A percentile compares a stretch with the other conserved stretches of the same genome.
Conservation (phyloP, 352 stramenopile genomes). For the Phytophthora boehmeriae region DNA sequence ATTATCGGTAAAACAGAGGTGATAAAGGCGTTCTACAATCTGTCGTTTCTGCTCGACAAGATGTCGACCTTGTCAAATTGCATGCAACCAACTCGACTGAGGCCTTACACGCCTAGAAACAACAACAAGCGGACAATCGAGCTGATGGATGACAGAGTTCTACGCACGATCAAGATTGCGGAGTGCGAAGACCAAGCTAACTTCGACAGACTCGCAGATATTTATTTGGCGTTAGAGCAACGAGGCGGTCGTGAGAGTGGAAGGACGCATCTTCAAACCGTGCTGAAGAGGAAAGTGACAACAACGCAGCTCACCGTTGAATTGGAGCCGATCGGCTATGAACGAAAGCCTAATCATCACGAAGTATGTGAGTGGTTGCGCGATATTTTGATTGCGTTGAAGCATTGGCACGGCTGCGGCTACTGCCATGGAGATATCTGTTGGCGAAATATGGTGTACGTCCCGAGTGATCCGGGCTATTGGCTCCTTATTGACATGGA, state of each 20-base stretch:
- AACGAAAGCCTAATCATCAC: background rate
- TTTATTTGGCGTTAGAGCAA: slow-evolving; percentile 4
- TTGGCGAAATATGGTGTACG: slow-evolving; percentile 27
- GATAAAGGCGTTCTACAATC: slow-evolving; percentile 14
- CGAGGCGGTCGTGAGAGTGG: background rate
- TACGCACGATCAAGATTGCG: background rate
- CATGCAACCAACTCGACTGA: background rate
- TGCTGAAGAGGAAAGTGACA: background rate
- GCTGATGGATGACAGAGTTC: background rate
- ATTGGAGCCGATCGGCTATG: background rate
- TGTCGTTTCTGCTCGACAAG: slow-evolving; percentile 3
- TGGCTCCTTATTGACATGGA: slow-evolving; percentile 31
- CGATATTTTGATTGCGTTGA: slow-evolving; percentile 16
- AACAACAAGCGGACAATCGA: background rate
- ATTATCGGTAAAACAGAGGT: background rate
- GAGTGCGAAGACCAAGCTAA: background rate
- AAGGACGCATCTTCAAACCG: background rate
- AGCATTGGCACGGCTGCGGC: slow-evolving; percentile 16
- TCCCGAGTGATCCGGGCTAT: slow-evolving; percentile 10
- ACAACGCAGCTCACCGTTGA: background rate
- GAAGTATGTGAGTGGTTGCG: slow-evolving; percentile 19
- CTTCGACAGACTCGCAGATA: background rate
- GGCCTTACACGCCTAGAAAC: background rate
- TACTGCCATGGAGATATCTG: slow-evolving; percentile 25
- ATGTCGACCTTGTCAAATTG: slow-evolving; percentile 5